Conservation (phyloP, 1,284 basidiomycete genomes). For the Apiotrichum gracile region DNA sequence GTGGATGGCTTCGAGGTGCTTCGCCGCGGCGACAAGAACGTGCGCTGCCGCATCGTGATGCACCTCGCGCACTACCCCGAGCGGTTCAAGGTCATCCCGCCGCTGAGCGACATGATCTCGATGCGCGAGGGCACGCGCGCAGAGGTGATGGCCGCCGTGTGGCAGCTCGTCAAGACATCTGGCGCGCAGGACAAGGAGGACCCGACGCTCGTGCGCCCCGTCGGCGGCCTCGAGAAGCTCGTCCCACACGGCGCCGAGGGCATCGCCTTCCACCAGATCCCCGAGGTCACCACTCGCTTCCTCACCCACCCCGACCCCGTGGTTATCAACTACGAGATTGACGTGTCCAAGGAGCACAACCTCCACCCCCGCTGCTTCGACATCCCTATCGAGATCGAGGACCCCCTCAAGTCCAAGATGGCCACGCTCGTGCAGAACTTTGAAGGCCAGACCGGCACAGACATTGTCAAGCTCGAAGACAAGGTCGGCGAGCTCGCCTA, state of each 20-base stretch:
- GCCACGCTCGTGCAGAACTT: slow-evolving; percentile 63
- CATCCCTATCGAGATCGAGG: slow-evolving; percentile 84
- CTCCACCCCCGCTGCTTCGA: slow-evolving; percentile 64
- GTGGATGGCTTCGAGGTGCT: slow-evolving; percentile 85
- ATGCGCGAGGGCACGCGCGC: slow-evolving; percentile 80
- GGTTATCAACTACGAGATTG: slow-evolving; percentile 63
- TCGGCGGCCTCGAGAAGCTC: slow-evolving; percentile 62
- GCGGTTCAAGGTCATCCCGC: slow-evolving; percentile 72
- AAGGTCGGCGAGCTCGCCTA: slow-evolving; percentile 76
- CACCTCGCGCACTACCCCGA: slow-evolving; percentile 82
- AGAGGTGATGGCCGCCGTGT: slow-evolving; percentile 75
- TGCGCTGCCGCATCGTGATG: slow-evolving; percentile 71
- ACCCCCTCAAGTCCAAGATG: slow-evolving; percentile 72
- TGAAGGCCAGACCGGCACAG: slow-evolving; percentile 59
- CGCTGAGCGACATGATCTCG: slow-evolving; percentile 69
- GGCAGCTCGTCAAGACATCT: slow-evolving; percentile 87
- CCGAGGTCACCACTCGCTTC: slow-evolving; percentile 77
- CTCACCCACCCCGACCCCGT: slow-evolving; percentile 75
- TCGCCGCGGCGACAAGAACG: slow-evolving; percentile 70
- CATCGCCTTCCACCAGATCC: slow-evolving; percentile 71
- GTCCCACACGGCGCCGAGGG: slow-evolving; percentile 55
- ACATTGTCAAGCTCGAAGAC: slow-evolving; percentile 74
- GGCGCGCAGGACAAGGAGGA: slow-evolving; percentile 87
- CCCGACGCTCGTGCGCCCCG: slow-evolving; percentile 67
- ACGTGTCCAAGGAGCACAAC: slow-evolving; percentile 42